Percentiles rank a stretch among this genome's conserved stretches.
phyloP scores from a whole-genome alignment of 2,329 filamentous ascomycete genomes.

The Diaporthe longicolla region DNA sequence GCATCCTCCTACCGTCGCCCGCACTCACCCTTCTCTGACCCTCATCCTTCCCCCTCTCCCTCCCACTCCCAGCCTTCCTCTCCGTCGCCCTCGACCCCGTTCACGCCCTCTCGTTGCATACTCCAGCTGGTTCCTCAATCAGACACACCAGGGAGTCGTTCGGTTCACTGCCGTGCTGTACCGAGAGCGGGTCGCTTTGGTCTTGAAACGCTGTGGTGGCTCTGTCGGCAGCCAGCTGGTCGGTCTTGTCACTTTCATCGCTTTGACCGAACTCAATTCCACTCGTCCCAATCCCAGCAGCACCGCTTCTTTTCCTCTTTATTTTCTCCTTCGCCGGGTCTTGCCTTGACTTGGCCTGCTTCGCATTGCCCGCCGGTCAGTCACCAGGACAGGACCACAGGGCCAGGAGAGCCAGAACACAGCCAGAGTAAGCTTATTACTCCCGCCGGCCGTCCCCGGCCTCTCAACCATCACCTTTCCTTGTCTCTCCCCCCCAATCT shows the following conservation, averaged over 20 bases:
- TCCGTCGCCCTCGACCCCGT: constrained; percentile 9
- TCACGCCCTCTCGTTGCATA: constrained; percentile 13
- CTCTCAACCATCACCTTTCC: not conserved
- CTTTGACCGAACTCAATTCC: constrained; percentile 35
- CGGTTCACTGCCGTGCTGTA: not conserved
- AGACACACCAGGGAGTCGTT: not conserved
- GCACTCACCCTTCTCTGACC: constrained; percentile 11
- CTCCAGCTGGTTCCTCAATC: not conserved
- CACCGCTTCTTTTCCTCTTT: not conserved
- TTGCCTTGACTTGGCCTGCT: not conserved
- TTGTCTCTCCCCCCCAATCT: not conserved
- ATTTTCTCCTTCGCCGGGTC: not conserved
- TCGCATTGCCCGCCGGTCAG: constrained; percentile 16
- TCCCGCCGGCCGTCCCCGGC: constrained; percentile 19
- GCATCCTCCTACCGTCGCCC: constrained; percentile 18
- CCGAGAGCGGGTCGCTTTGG: constrained; percentile 17
- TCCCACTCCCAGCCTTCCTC: not conserved
- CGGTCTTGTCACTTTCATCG: constrained; percentile 23
- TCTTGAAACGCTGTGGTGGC: constrained; percentile 25
- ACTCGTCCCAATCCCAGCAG: constrained; percentile 13
- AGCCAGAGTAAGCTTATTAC: constrained; percentile 15
- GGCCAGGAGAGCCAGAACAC: not conserved
- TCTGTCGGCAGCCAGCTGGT: constrained; percentile 23
- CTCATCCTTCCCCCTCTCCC: constrained; percentile 5
- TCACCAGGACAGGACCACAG: not conserved